A percentile compares a stretch with the other conserved stretches of the same genome.
phyloP scores from a whole-genome alignment of 352 stramenopile species.

The Hyphochytrium catenoides region DNA sequence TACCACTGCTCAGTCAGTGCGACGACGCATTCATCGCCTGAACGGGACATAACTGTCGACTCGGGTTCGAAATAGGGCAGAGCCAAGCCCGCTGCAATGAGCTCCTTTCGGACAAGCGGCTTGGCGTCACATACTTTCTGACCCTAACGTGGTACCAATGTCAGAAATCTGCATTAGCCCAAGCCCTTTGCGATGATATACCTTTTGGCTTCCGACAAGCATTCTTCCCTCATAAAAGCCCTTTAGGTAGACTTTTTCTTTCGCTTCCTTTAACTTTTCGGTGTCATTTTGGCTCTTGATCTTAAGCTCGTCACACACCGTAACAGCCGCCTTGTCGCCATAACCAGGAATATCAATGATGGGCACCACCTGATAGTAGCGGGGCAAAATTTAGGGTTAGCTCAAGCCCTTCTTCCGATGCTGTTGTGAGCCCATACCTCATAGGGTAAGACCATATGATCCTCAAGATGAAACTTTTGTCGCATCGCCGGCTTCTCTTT shows the following conservation, averaged over 20 bases:
- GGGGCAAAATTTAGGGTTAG: conserved; percentile 3
- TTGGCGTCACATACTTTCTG: conserved; percentile 94
- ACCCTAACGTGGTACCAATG: conserved; percentile 13
- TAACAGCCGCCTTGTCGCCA: conserved; percentile 81
- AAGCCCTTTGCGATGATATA: no score
- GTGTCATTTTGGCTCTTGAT: conserved; percentile 97
- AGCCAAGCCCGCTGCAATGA: conserved; percentile 75
- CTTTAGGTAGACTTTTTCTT: conserved; percentile 96
- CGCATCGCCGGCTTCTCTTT: conserved; percentile 94
- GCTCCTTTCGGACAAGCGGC: conserved; percentile 81
- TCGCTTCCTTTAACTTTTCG: conserved; percentile 94
- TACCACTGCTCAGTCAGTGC: conserved; percentile 99
- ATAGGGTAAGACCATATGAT: conserved; percentile 93
- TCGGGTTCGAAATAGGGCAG: conserved; percentile 98
- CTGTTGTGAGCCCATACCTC: conserved; percentile 21
- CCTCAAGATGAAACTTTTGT: conserved; percentile 93
- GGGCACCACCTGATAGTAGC: conserved; percentile 64
- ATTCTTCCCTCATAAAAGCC: conserved; percentile 98
- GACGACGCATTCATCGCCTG: conserved; percentile 97
- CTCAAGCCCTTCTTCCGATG: not conserved
- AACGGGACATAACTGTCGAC: conserved; percentile 84
- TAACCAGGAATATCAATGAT: conserved; percentile 99
- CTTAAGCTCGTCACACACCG: conserved; percentile 90
- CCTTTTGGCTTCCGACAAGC: conserved; percentile 88
- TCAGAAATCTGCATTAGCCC: conserved; percentile 1